Conservation (phyloP, 202 grass and related monocot species). For the Bolboschoenoplectus hybrid region DNA sequence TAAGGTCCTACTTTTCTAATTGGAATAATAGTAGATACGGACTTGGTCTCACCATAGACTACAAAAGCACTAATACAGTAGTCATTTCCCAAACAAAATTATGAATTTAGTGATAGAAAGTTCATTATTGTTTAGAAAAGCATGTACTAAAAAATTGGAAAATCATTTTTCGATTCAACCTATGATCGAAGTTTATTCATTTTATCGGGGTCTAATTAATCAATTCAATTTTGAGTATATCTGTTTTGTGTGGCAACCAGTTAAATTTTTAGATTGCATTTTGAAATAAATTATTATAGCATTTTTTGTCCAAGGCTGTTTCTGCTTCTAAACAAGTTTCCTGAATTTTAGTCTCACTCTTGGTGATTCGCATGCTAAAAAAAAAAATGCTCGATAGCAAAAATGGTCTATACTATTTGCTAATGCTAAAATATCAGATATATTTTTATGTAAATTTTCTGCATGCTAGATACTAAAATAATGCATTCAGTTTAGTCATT, state of each 20-base stretch:
- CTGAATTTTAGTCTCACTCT: background rate
- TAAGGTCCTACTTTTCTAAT: no score
- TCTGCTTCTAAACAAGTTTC: background rate
- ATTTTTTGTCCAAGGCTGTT: background rate
- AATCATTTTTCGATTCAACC: background rate
- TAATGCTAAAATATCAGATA: no score
- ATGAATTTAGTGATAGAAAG: conserved; percentile 4
- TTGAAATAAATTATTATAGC: background rate
- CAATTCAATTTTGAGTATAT: background rate
- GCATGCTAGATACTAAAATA: no score
- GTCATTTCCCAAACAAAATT: background rate
- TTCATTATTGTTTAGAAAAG: background rate
- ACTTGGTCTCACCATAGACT: conserved; percentile 12
- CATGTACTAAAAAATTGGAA: background rate
- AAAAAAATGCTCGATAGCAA: no score
- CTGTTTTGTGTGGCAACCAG: background rate
- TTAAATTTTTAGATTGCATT: background rate
- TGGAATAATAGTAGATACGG: no score
- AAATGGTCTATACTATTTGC: no score
- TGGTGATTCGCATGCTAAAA: no score
- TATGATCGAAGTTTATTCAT: background rate
- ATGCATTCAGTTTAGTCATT: no score
- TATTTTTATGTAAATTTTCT: no score
- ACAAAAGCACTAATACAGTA: background rate
- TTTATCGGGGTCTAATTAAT: background rate